Evolutionary conservation across 306 rosid species (phyloP).

Genomic region (Cucurbita moschata): DNA sequence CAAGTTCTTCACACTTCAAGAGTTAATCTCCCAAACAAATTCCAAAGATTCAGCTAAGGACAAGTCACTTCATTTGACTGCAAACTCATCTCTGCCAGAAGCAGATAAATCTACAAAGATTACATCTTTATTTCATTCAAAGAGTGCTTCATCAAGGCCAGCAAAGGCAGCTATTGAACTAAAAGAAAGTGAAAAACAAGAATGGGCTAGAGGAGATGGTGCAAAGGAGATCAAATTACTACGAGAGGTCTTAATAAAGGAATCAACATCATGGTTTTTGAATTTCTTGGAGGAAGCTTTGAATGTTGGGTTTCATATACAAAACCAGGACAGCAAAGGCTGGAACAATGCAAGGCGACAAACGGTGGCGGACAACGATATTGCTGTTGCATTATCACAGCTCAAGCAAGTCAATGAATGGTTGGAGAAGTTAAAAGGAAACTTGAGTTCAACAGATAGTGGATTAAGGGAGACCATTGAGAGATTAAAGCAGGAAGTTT

Average conservation of each 20-base stretch:
- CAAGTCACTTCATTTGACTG: conserved; percentile 21
- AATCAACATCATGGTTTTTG: conserved; percentile 84
- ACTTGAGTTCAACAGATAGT: conserved; percentile 24
- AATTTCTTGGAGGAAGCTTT: conserved; percentile 58
- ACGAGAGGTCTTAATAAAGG: conserved; percentile 37
- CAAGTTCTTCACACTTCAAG: conserved; percentile 60
- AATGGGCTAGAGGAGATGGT: conserved; percentile 66
- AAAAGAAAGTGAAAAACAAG: conserved; percentile 48
- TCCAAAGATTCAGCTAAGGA: conserved; percentile 29
- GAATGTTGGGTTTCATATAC: conserved; percentile 49
- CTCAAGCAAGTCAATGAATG: conserved; percentile 86
- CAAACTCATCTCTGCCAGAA: conserved; percentile 28
- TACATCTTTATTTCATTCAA: conserved; percentile 13
- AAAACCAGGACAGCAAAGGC: conserved; percentile 40
- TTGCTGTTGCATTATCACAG: conserved; percentile 56
- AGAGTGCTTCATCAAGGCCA: conserved; percentile 23
- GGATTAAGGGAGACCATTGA: conserved; percentile 37
- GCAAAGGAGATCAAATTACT: conserved; percentile 43
- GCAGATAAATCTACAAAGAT: conserved; percentile 30
- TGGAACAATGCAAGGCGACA: conserved; percentile 32
- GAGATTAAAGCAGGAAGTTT: conserved; percentile 58
- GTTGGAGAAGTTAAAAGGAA: conserved; percentile 54
- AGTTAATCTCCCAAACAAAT: conserved; percentile 42
- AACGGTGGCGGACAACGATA: conserved; percentile 42
- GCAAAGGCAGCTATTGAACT: conserved; percentile 25